Base-by-base conservation (phyloP, 441 rosid genomes). In the Populus tomentosa region DNA sequence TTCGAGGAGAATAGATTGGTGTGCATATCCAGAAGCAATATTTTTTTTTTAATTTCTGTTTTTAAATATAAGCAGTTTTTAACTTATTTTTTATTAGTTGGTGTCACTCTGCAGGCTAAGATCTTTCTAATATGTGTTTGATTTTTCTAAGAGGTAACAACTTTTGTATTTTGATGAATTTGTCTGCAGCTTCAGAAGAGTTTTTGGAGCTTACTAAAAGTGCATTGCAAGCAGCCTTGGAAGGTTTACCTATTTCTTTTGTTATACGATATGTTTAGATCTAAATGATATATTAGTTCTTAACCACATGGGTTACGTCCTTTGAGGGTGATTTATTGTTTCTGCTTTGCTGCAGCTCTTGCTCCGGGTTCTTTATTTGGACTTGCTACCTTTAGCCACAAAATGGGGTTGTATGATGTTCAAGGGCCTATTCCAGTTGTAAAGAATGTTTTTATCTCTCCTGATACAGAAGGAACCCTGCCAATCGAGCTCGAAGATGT, bases 201-300 rank as follows among this genome's bases (percentile, higher is more conserved):
- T 94, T 96, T 87, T 85, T 96, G 91, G 98, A 94, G 86, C 98
- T 94, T 46, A 90, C 95, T 6, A 94, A 93, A 84, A 94, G 98
- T 82, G 93, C 98, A 20, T 84, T 94, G 79, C 88, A 89, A 84
- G 99, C 98, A 2, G 93, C 97, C 70, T 83, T 94, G 78, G 98
- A 94, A 96, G 98, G 98, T 96, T 74, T 71, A 33, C 36, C 69
- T 10, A 6, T 63, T 36, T 68, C 38, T 20, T 50, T 75, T 56
- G 5, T 46, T 72, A 62, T 61, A 62, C 7, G 6, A 62, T 70
- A 66, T 71, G 77, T 67, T 21, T 70, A 26, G 28, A 35, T 69
- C 76, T 53, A 26, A 67, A 42, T 78, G 69, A 38, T 42, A 13
- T 46, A 24, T 75, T 53, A 67, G 71, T 40, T 28, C 36, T 36